phyloP scores from a whole-genome alignment of 192 early-diverging fungal genomes.

The Backusella westeae region DNA sequence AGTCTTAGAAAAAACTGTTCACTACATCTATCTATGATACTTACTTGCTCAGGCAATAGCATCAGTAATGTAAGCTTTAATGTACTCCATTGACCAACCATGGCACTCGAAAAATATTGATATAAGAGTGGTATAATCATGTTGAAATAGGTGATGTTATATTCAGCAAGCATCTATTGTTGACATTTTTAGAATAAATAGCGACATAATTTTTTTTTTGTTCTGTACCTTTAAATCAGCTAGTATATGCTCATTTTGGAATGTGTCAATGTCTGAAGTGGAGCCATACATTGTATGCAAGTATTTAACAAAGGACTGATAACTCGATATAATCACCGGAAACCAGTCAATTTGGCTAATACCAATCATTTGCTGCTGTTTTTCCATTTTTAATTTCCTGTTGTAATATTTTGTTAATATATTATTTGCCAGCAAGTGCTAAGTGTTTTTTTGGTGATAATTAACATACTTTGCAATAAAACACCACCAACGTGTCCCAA shows the following conservation, averaged over 20 bases:
- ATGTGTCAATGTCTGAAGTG: background rate
- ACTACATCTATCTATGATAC: too few species aligned
- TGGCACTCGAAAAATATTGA: conserved; percentile 3
- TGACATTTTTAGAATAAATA: background rate
- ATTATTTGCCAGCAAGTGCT: background rate
- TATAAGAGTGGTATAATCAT: background rate
- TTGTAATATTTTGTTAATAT: background rate
- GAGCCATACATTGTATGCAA: background rate
- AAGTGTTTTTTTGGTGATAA: background rate
- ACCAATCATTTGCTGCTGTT: background rate
- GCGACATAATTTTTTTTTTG: too few species aligned
- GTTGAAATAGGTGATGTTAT: conserved; percentile 14
- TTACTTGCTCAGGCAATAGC: conserved; percentile 26
- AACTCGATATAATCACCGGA: background rate
- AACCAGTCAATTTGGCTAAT: background rate
- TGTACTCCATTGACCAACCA: background rate
- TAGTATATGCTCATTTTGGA: conserved; percentile 3
- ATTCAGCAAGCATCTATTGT: conserved; percentile 16
- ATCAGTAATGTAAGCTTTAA: conserved; percentile 12
- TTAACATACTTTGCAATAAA: conserved; percentile 28
- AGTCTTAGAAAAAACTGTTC: too few species aligned
- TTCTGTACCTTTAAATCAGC: conserved; percentile 11
- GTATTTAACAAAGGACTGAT: conserved; percentile 10
- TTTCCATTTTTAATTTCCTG: background rate
- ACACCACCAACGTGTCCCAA: conserved; percentile 35